A percentile compares a stretch with the other conserved stretches of the same genome.
Evolutionary conservation across 371 early-diverging fungal species (phyloP).

Genomic region (Fennellomyces sp.): DNA sequence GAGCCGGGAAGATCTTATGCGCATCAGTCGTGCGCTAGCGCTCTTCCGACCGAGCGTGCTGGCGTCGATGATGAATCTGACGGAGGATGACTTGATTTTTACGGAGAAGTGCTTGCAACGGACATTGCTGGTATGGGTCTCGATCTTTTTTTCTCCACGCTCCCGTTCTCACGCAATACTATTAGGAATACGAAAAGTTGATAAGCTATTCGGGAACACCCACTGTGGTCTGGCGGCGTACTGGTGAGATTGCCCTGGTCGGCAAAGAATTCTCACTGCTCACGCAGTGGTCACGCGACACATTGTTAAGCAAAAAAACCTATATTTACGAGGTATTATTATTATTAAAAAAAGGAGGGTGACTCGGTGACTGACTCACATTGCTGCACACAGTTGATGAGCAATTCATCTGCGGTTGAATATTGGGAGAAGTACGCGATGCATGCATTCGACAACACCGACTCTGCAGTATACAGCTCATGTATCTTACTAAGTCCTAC

Average conservation of each 20-base stretch:
- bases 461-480: slow-evolving; percentile 79
- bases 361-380: slow-evolving; percentile 10
- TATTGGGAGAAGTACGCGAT: slow-evolving; percentile 92
- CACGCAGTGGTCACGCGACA: slow-evolving; percentile 85
- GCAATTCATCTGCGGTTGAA: slow-evolving; percentile 82
- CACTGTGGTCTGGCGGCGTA: slow-evolving; percentile 93
- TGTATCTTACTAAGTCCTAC: slow-evolving; percentile 73
- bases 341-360: not conserved
- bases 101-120: slow-evolving; percentile 91
- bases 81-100: slow-evolving; percentile 86
- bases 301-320: slow-evolving; percentile 69
- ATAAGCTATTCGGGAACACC: slow-evolving; percentile 93
- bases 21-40: slow-evolving; percentile 86
- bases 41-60: slow-evolving; percentile 89
- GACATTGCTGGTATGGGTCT: slow-evolving; percentile 63
- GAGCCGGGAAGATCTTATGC: slow-evolving; percentile 82
- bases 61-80: slow-evolving; percentile 87
- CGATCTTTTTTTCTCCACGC: slow-evolving; percentile 8
- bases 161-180: not conserved
- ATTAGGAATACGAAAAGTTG: slow-evolving; percentile 87
- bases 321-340: slow-evolving; percentile 86
- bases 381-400: slow-evolving; percentile 71
- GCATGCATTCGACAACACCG: slow-evolving; percentile 88
- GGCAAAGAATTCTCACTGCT: slow-evolving; percentile 91
- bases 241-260: slow-evolving; percentile 89